phyloP scores from a whole-genome alignment of 192 early-diverging fungal species.

The Rhizoclosmatium sp. region DNA sequence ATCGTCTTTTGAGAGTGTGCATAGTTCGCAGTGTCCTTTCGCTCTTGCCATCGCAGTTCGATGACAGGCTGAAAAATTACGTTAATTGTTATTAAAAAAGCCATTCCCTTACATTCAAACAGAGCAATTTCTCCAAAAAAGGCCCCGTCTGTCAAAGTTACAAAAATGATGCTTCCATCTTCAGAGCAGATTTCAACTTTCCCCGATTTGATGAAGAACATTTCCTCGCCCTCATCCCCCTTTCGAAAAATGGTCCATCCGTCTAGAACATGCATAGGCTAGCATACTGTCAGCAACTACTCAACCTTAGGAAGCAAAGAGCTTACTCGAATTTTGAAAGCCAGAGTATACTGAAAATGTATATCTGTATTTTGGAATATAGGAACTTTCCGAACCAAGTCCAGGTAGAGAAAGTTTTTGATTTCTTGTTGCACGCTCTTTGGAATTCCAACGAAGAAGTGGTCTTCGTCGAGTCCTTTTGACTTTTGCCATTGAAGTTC shows the following conservation, averaged over 20 bases:
- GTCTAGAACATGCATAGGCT: conserved; percentile 42
- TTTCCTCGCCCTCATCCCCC: conserved; percentile 49
- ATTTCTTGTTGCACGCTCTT: conserved; percentile 46
- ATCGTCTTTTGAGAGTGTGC: conserved; percentile 43
- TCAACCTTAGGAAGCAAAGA: not conserved
- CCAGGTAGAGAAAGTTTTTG: conserved; percentile 48
- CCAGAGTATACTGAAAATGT: conserved; percentile 40
- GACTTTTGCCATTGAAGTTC: conserved; percentile 47
- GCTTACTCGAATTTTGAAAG: conserved; percentile 45
- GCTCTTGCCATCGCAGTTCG: conserved; percentile 41
- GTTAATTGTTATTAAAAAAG: not conserved
- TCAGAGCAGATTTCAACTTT: conserved; percentile 41
- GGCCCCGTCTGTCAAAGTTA: conserved; percentile 19
- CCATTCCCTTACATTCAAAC: conserved; percentile 38
- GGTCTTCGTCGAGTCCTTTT: conserved; percentile 47
- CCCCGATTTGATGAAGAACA: conserved; percentile 47
- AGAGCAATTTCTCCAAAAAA: conserved; percentile 46
- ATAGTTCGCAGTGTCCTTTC: conserved; percentile 45
- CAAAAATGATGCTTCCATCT: conserved; percentile 36
- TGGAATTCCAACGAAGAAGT: conserved; percentile 44
- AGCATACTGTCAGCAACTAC: too few relatives aligned
- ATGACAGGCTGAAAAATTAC: conserved; percentile 33
- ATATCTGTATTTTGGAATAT: conserved; percentile 42
- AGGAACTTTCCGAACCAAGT: conserved; percentile 45
- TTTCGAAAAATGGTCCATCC: conserved; percentile 47